phyloP scores from a whole-genome alignment of 2,329 filamentous ascomycete species.

The Fusarium sterilihyphosum region DNA sequence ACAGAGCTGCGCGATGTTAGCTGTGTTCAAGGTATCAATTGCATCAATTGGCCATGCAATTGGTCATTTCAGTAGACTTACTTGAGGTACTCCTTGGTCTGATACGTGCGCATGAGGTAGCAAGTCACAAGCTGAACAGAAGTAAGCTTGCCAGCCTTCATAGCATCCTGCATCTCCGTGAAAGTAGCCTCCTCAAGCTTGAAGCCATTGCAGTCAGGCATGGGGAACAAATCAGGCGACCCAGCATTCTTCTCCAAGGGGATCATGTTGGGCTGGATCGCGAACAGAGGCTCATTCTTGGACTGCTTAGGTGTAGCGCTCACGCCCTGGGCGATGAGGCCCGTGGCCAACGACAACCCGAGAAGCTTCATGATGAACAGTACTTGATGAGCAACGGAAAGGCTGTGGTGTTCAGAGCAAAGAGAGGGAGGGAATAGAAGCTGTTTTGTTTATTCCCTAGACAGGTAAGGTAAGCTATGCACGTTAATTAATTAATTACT shows the following conservation, averaged over 20 bases:
- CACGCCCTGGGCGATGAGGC: slow-evolving; percentile 31
- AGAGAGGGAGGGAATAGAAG: background rate
- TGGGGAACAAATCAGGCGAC: slow-evolving; percentile 63
- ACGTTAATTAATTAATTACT: background rate
- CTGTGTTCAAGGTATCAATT: background rate
- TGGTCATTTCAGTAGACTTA: slow-evolving; percentile 45
- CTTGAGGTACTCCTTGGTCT: slow-evolving; percentile 73
- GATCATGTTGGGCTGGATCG: slow-evolving; percentile 45
- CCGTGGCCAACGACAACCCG: slow-evolving; percentile 35
- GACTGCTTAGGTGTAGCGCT: slow-evolving; percentile 9
- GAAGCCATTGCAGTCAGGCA: slow-evolving; percentile 69
- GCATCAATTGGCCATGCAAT: background rate
- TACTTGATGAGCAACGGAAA: background rate
- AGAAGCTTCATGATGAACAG: slow-evolving; percentile 34
- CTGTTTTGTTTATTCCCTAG: slow-evolving; percentile 19
- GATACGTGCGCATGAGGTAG: slow-evolving; percentile 68
- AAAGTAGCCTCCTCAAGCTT: slow-evolving; percentile 75
- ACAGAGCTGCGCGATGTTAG: slow-evolving; percentile 56
- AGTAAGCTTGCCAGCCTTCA: slow-evolving; percentile 65
- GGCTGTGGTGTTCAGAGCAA: background rate
- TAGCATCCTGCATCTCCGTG: slow-evolving; percentile 70
- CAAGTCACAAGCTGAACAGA: slow-evolving; percentile 68
- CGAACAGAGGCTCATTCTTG: slow-evolving; percentile 27
- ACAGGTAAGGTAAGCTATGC: background rate
- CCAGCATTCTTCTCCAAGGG: slow-evolving; percentile 51